Evolutionary conservation across 352 stramenopile genomes (phyloP).

Genomic region (Phytophthora uliginosa): DNA sequence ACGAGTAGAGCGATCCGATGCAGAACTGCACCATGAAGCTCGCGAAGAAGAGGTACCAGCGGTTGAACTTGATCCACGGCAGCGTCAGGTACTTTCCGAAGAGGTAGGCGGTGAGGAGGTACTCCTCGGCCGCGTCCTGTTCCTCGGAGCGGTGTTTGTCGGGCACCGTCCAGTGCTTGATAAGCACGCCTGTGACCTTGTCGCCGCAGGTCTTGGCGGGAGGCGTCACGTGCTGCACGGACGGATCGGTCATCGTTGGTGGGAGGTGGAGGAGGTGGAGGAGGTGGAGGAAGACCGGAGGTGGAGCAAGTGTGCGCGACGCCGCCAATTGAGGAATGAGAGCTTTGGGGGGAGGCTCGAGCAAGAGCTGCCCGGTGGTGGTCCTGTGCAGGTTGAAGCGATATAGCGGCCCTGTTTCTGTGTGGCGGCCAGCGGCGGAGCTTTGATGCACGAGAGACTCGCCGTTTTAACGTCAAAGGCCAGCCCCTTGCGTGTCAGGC

Average conservation of each 20-base stretch:
- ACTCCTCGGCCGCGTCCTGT: conserved; percentile 65
- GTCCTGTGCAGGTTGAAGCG: conserved; percentile 28
- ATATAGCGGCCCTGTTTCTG: conserved; percentile 30
- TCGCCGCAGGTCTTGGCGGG: conserved; percentile 38
- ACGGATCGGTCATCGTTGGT: conserved; percentile 35
- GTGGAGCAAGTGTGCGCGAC: conserved; percentile 23
- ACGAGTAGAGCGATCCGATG: conserved; percentile 80
- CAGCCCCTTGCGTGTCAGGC: conserved; percentile 30
- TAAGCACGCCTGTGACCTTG: conserved; percentile 34
- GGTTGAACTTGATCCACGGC: conserved; percentile 57
- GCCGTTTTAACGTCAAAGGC: conserved; percentile 20
- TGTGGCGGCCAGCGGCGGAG: conserved; percentile 14
- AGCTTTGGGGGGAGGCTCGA: background rate
- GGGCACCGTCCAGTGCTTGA: conserved; percentile 67
- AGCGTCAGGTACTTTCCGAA: conserved; percentile 63
- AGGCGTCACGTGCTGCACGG: conserved; percentile 33
- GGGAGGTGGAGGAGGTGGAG: background rate
- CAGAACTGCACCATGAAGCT: conserved; percentile 78
- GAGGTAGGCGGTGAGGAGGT: conserved; percentile 60
- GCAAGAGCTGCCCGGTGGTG: background rate
- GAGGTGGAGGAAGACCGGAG: conserved; percentile 3
- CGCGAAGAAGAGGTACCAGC: conserved; percentile 73
- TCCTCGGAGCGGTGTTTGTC: conserved; percentile 56
- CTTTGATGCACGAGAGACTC: conserved; percentile 13
- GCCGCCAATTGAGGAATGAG: conserved; percentile 43